Percentiles rank a stretch among this genome's conserved stretches.
Conservation (phyloP, 2,329 filamentous ascomycete genomes). For the Didymella exigua region DNA sequence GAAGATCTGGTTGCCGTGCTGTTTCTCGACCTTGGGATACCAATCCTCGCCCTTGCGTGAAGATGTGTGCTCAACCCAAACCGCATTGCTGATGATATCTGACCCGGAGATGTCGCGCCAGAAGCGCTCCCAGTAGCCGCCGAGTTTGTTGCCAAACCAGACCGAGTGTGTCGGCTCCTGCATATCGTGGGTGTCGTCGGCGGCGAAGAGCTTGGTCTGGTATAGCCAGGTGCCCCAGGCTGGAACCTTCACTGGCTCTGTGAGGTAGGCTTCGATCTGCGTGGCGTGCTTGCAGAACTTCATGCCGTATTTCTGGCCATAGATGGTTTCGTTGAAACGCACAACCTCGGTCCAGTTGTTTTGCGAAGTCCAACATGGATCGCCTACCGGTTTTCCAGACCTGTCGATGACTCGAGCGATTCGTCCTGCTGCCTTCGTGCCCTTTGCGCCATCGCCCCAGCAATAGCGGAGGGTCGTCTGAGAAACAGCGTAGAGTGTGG, state of each 20-base stretch:
- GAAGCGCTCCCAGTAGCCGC: conserved; percentile 21
- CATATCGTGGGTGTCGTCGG: conserved; percentile 16
- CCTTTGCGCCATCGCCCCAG: conserved; percentile 19
- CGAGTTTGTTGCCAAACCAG: conserved; percentile 14
- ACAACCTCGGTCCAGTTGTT: conserved; percentile 20
- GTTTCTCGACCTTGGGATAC: conserved; percentile 14
- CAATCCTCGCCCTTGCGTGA: conserved; percentile 10
- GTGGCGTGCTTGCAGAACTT: conserved; percentile 19
- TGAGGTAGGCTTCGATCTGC: conserved; percentile 20
- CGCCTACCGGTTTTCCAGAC: conserved; percentile 12
- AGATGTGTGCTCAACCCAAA: conserved; percentile 17
- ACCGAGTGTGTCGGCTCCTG: conserved; percentile 21
- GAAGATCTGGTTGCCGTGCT: conserved; percentile 18
- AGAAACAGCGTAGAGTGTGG: conserved; percentile 19
- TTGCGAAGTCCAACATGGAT: conserved; percentile 20
- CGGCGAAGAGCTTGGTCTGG: conserved; percentile 19
- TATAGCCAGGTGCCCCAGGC: conserved; percentile 23
- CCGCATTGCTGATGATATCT: conserved; percentile 14
- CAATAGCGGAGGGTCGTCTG: conserved; percentile 22
- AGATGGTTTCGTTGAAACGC: conserved; percentile 21
- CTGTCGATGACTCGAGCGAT: conserved; percentile 18
- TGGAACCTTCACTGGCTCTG: conserved; percentile 16
- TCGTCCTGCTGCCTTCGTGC: conserved; percentile 20
- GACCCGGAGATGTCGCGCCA: conserved; percentile 20
- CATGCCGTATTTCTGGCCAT: conserved; percentile 20